Base-by-base conservation (phyloP, 129 eudicot species). In the Helichrysum umbraculigerum region DNA sequence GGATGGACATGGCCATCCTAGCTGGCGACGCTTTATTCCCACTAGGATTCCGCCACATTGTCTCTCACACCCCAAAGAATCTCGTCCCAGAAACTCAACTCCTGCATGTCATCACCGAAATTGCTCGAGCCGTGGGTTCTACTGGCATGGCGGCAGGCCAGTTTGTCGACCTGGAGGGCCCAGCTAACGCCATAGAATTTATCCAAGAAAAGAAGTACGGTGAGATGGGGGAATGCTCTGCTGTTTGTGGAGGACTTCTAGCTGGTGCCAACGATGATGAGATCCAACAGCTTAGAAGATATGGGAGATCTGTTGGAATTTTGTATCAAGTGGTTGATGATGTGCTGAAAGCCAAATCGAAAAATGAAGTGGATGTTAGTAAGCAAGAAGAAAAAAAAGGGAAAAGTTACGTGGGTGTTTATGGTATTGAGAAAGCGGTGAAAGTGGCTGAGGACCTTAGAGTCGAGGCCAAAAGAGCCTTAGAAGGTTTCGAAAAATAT, bases 121-220 rank as follows among this genome's bases (percentile, higher is more conserved):
- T 93, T n/a, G 98, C 98, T 11, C 84, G 96, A 44, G 86, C 97
- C 0, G 98, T 93, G 63, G 98, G 98, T 35, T 93, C 98, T 74
- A 93, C 97, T 1, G 98, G 98, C 68, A 93, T 93, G 98, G 98
- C 96, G 0, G 98, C 98, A 0, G 97, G 98, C 51, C 97, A 93
- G 83, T 86, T 90, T 51, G 83, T 93, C 47, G 97, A 91, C 78
- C 91, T 93, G 1, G 96, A 93, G 73, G 97, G 93, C 57, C 91
- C 93, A 6, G 86, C 93, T 21, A 91, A 84, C 30, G 85, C 90
- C 0, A 83, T 93, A 59, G 97, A 91, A 60, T 91, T 91, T 28
- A 88, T 91, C 54, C 96, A 90, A 47, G 96, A 91, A 74, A 93
- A 93, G 83, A 93, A 93, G 83, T 93, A 79, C 29, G 98, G 98